Evolutionary conservation across 2,329 filamentous ascomycete genomes (phyloP).

Genomic region (Fusarium nanum): DNA sequence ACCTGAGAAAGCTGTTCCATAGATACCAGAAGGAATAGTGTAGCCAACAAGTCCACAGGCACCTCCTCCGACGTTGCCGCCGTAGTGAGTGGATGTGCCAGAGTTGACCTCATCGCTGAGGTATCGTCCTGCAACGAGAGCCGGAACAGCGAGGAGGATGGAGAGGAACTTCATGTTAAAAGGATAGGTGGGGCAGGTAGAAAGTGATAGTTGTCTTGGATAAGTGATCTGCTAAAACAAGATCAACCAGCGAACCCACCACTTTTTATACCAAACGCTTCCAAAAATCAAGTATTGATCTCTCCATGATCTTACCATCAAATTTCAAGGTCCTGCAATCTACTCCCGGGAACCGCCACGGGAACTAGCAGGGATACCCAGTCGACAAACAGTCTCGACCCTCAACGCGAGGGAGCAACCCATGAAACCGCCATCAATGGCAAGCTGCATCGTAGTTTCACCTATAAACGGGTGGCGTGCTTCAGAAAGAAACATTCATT

Average conservation of each 20-base stretch:
- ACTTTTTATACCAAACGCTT: constrained; percentile 7
- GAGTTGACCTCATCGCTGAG: constrained; percentile 26
- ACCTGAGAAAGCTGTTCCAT: constrained; percentile 71
- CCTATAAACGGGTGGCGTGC: constrained; percentile 2
- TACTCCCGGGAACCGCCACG: constrained; percentile 5
- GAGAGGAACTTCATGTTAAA: constrained; percentile 42
- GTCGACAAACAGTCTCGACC: neutral
- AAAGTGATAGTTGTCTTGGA: neutral
- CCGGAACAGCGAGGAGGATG: constrained; percentile 33
- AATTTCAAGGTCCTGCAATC: constrained; percentile 16
- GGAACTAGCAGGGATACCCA: constrained; percentile 28
- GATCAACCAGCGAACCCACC: neutral
- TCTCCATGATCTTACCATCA: neutral
- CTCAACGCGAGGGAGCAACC: neutral
- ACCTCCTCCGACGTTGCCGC: constrained; percentile 68
- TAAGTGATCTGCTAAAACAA: neutral
- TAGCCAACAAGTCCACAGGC: constrained; percentile 72
- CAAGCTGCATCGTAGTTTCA: neutral
- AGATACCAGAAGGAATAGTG: constrained; percentile 68
- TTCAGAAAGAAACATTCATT: constrained; percentile 1
- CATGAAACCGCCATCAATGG: constrained; percentile 11
- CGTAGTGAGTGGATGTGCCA: constrained; percentile 60
- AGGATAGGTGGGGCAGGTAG: neutral
- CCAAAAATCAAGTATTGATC: neutral
- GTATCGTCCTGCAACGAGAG: constrained; percentile 34